Base-by-base conservation (phyloP, 805 yeast species). In the Ogataea trehalophila region DNA sequence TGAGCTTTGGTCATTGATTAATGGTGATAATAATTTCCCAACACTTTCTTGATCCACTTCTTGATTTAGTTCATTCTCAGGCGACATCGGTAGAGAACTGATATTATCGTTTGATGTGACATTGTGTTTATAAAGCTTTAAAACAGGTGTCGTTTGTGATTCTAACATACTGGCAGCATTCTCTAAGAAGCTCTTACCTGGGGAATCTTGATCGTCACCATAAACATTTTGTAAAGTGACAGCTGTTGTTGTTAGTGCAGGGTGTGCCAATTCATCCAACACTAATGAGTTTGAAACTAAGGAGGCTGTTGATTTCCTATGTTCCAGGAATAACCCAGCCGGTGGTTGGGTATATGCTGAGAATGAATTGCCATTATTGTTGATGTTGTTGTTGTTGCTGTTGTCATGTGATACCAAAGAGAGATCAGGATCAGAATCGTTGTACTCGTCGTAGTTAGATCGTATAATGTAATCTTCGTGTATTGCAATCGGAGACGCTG, bases 181-280 rank as follows among this genome's bases (percentile, higher is more conserved):
- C 26, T 39, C 29, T n/a, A 23, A 26, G 18, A 15, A 7, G n/a
- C 33, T 39, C 23, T 31, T 31, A n/a, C 26, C 16, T 15, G 38
- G 23, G 8, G 44, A 35, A 15, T 13, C 54, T 7, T 49, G 54
- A 6, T 51, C 54, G 15, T 55, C 56, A 17, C 53, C 49, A 16
- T 57, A 44, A 8, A 56, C 55, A 29, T 51, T 59, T 31, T 53
- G 55, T 17, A 55, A 44, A 2, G 68, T 61, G 3, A 67, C 52
- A 23, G 62, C 69, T 0, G 71, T 68, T 0, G 72, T 67, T 2
- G 69, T 59, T 33, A 57, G 66, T 18, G 67, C 53, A 7, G 61
- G 49, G n/a, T 48, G 44, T 17, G 59, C 37, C 29, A 49, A 41
- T n/a, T 54, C 59, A 37, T 44, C 47, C 18, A 57, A 43, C 6